Evolutionary conservation across 192 early-diverging fungal species (phyloP), one percentile per base, ranked within the genome.

Genomic region (Spinellus fusiger): DNA sequence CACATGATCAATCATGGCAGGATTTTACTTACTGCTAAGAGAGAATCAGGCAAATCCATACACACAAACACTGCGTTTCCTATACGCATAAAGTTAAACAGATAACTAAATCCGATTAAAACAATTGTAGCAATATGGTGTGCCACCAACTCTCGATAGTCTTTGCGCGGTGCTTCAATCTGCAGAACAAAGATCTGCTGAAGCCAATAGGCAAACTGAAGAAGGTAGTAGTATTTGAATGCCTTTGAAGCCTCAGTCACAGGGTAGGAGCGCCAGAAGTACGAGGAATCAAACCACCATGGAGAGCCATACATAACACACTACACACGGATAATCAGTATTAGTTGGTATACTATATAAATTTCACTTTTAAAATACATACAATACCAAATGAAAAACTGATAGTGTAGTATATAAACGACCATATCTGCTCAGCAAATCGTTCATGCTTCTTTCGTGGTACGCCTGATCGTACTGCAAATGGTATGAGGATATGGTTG

Each of bases 351-450:
- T 27, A 31, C 7, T 8, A 55, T 44, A 22, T n/a, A 33, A 4
- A 1, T 40, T 9, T 38, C 23, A 38, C 33, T 3, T 27, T 35
- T n/a, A 54, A 15, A 51, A 3, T 29, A 61, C 77, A 79, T 75
- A 83, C 81, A 63, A 84, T 65, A 18, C 89, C 89, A 37, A 79
- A 63, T 6, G 67, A 55, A 56, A 75, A 82, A 22, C 80, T 81
- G 9, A 73, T n/a, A 4, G 76, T 70, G 63, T 87, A 91, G 69
- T 86, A 91, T 13, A 91, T 57, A 23, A 79, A 78, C 31, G 79
- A 68, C 85, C 87, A 91, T 2, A 84, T 77, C 31, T 91, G 87
- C 49, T 91, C 89, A 50, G 78, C 74, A 59, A 91, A 89, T 18
- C 89, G 76, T 9, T 59, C 64, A n/a, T 52, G 55, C 32, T 77